A percentile compares a stretch with the other conserved stretches of the same genome.
phyloP scores from a whole-genome alignment of 164 flowering plant species.

The Piper longum region DNA sequence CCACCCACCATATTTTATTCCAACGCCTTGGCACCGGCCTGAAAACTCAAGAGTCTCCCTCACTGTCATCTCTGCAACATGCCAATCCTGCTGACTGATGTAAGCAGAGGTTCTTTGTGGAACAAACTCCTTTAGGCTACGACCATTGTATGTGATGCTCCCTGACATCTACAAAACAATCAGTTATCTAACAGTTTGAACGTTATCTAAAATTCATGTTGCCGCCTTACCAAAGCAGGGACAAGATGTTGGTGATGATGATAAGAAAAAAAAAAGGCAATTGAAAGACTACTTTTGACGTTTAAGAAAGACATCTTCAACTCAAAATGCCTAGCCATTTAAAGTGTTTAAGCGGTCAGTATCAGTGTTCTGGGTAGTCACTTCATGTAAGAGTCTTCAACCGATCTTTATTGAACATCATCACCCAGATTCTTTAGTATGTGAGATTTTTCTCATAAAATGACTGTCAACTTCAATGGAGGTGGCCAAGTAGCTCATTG shows the following conservation, averaged over 20 bases:
- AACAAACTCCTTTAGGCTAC: slow-evolving; percentile 57
- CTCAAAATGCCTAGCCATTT: slow-evolving; percentile 1
- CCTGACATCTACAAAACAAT: slow-evolving; percentile 52
- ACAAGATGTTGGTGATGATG: not conserved
- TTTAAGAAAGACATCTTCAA: not conserved
- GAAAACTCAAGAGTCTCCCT: slow-evolving; percentile 82
- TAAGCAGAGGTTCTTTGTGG: slow-evolving; percentile 81
- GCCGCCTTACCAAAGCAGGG: not conserved
- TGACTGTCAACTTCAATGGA: too few relatives aligned
- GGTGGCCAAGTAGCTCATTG: too few relatives aligned
- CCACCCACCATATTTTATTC: slow-evolving; percentile 64
- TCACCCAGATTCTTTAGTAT: too few relatives aligned
- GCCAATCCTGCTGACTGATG: slow-evolving; percentile 88
- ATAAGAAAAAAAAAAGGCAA: not conserved
- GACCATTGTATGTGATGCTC: slow-evolving; percentile 71
- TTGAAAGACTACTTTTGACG: not conserved
- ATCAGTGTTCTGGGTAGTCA: too few relatives aligned
- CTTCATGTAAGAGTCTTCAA: too few relatives aligned
- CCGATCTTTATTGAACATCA: too few relatives aligned
- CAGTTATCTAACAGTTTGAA: not conserved
- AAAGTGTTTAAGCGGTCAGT: not conserved
- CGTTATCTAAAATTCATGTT: not conserved
- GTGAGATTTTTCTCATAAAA: too few relatives aligned
- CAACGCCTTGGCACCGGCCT: slow-evolving; percentile 87
- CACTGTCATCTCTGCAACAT: slow-evolving; percentile 91